Conservation (phyloP, 176 grass and related monocot genomes). For the Tuctoria greenei region DNA sequence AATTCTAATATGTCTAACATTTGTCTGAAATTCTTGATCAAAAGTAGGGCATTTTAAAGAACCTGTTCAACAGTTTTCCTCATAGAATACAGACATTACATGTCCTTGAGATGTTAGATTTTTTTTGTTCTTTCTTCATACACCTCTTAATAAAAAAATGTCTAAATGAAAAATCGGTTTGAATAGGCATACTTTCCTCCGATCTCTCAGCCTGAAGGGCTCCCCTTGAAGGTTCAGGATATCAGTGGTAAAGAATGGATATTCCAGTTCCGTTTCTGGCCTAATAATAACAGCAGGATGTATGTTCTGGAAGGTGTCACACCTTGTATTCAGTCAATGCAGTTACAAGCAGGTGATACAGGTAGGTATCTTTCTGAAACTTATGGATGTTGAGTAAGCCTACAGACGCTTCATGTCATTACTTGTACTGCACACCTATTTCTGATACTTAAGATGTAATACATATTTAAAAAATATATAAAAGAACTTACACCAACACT, state of each 20-base stretch:
- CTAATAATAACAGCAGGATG: conserved; percentile 99
- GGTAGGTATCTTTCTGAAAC: conserved; percentile 50
- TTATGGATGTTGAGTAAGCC: not conserved
- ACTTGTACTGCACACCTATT: not conserved
- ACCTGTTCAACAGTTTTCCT: not conserved
- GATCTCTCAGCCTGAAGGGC: conserved; percentile 94
- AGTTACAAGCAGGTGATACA: conserved; percentile 96
- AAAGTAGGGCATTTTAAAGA: not conserved
- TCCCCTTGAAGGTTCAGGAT: conserved; percentile 94
- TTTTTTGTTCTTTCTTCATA: too few relatives aligned
- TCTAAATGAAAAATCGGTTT: conserved; percentile 31
- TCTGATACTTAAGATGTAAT: not conserved
- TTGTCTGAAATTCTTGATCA: not conserved
- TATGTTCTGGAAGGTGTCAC: conserved; percentile 99
- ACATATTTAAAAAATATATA: not conserved
- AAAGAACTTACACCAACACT: not conserved
- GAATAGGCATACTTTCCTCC: conserved; percentile 86
- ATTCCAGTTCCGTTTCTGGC: conserved; percentile 99
- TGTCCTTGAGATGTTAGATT: not conserved
- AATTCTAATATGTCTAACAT: not conserved
- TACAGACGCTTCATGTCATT: conserved; percentile 1
- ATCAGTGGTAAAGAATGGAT: conserved; percentile 95
- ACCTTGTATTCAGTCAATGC: conserved; percentile 96
- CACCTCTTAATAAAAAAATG: not conserved
- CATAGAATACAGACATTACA: not conserved